A percentile compares a stretch with the other conserved stretches of the same genome.
These are phyloP conservation scores for Fragaria iinumae DNA, from an alignment of 306 rosid species.

Conservation along the genomic window DNA sequence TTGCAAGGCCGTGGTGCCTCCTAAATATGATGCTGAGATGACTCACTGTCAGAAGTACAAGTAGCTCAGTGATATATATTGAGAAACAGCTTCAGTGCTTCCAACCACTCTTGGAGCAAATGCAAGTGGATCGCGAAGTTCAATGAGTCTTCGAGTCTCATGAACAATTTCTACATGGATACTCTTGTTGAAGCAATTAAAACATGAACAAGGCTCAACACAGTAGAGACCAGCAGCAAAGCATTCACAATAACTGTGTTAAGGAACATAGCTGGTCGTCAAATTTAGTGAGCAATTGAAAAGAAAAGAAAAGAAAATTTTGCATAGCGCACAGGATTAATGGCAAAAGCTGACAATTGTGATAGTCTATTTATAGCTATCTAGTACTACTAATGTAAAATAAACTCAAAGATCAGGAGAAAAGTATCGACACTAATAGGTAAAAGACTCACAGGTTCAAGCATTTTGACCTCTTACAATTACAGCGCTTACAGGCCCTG, in stretches of 20 bases:
- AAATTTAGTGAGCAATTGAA: slow-evolving; percentile 1
- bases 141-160: slow-evolving; percentile 32
- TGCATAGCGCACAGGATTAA: too few relatives aligned
- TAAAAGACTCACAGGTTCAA: slow-evolving; percentile 28
- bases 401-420: not conserved
- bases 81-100: slow-evolving; percentile 10
- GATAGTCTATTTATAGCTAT: not conserved
- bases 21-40: not conserved
- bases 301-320: not conserved
- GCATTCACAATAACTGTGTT: slow-evolving; percentile 35
- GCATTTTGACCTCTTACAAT: slow-evolving; percentile 34
- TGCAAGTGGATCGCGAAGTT: slow-evolving; percentile 34
- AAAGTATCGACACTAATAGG: not conserved
- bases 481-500: slow-evolving; percentile 32
- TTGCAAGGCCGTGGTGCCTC: slow-evolving; percentile 11
- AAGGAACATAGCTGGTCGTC: not conserved
- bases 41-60: not conserved
- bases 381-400: not conserved
- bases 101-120: slow-evolving; percentile 38
- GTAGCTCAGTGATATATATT: not conserved
- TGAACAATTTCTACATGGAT: slow-evolving; percentile 22
- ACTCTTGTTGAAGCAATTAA: slow-evolving; percentile 30
- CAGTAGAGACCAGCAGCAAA: slow-evolving; percentile 37
- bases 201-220: slow-evolving; percentile 31
- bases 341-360: not conserved